A percentile compares a stretch with the other conserved stretches of the same genome.
These are phyloP conservation scores for Blechomonas ayalai DNA, from an alignment of 208 protist genomes.

Conservation along the genomic window DNA sequence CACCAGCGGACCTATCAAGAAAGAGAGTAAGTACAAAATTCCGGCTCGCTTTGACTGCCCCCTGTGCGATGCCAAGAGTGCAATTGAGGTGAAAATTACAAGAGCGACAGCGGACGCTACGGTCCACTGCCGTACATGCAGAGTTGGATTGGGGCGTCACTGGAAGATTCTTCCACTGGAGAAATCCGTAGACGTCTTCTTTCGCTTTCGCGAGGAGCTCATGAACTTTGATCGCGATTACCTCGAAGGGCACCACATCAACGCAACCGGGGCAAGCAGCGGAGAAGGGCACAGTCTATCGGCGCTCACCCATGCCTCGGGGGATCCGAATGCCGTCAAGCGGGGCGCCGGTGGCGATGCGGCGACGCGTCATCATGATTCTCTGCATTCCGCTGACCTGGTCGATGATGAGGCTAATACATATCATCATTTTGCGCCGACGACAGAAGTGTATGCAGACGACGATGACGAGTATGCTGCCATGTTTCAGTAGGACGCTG, in stretches of 20 bases:
- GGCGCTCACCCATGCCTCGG: not conserved
- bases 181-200: constrained; percentile 83
- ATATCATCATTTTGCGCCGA: constrained; percentile 34
- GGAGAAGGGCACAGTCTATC: constrained; percentile 8
- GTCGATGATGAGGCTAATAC: constrained; percentile 14
- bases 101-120: constrained; percentile 34
- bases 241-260: constrained; percentile 24
- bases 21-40: constrained; percentile 91
- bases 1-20: constrained; percentile 71
- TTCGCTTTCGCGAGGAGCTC: constrained; percentile 80
- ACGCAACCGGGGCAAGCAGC: constrained; percentile 14
- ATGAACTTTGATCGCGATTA: constrained; percentile 55
- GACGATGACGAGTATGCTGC: constrained; percentile 25
- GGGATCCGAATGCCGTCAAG: no score
- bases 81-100: constrained; percentile 65
- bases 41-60: constrained; percentile 83
- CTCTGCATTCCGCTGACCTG: not conserved
- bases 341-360: not conserved
- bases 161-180: constrained; percentile 64
- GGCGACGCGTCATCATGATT: constrained; percentile 8
- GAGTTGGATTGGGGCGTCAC: constrained; percentile 25
- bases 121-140: constrained; percentile 68
- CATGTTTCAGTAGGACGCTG: constrained; percentile 23
- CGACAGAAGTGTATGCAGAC: constrained; percentile 15
- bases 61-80: constrained; percentile 75